Evolutionary conservation across 2,329 filamentous ascomycete genomes (phyloP).

Genomic region (Nemania sp.): DNA sequence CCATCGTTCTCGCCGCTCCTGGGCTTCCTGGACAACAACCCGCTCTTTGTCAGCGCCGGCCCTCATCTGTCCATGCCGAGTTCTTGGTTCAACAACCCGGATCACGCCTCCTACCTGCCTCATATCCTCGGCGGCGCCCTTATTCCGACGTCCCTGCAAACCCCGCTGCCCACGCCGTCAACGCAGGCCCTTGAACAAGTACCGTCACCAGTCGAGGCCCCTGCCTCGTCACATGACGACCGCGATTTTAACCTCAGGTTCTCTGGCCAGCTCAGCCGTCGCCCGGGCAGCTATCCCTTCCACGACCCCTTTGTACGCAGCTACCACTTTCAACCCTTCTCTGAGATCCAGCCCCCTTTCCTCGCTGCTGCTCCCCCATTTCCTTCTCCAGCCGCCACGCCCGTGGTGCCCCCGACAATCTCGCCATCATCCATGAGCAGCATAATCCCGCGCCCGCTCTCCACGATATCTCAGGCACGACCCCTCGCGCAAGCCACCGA

Average conservation of each 20-base stretch:
- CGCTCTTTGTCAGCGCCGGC: constrained; percentile 8
- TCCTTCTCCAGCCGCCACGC: too few relatives aligned
- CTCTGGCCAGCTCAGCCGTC: not conserved
- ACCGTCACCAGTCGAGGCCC: not conserved
- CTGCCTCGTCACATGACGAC: not conserved
- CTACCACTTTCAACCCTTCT: constrained; percentile 17
- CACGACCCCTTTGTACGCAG: constrained; percentile 12
- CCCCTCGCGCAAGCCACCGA: not conserved
- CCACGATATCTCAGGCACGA: not conserved
- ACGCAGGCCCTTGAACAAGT: not conserved
- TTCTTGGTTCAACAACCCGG: constrained; percentile 3
- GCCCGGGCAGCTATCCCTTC: not conserved
- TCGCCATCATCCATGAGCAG: constrained; percentile 18
- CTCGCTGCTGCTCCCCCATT: too few relatives aligned
- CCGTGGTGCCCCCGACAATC: not conserved
- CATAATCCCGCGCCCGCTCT: not conserved
- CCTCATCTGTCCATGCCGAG: not conserved
- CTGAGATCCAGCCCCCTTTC: constrained; percentile 1
- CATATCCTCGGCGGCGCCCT: not conserved
- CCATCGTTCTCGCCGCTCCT: constrained; percentile 7
- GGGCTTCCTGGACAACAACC: constrained; percentile 3
- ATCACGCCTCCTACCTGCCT: not conserved
- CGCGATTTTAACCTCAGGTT: not conserved
- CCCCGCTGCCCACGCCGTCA: not conserved
- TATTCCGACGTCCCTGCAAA: not conserved